Conservation (phyloP, 495 filamentous ascomycete species). For the Hypoxylon lienhwacheense region DNA sequence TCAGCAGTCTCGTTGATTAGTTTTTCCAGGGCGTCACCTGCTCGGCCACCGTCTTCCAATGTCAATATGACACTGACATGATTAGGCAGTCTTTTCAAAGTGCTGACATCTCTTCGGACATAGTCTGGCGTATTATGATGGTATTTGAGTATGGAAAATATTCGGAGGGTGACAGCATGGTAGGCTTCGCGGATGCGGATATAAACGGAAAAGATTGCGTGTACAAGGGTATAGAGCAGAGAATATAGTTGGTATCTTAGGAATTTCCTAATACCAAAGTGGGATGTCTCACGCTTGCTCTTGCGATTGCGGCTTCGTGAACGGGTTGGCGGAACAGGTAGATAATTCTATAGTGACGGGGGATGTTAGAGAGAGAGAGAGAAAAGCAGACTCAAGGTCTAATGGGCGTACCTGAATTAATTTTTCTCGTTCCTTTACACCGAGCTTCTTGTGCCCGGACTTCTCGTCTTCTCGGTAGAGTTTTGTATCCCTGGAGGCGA, state of each 20-base stretch:
- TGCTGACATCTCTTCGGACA: constrained; percentile 83
- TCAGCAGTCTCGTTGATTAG: constrained; percentile 89
- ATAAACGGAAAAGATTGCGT: constrained; percentile 83
- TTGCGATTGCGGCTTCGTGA: constrained; percentile 34
- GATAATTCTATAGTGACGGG: constrained; percentile 59
- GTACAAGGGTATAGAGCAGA: constrained; percentile 70
- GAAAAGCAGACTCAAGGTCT: constrained; percentile 8
- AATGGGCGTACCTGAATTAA: constrained; percentile 56
- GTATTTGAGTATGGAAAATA: constrained; percentile 81
- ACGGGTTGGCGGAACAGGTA: constrained; percentile 60
- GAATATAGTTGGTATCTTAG: constrained; percentile 66
- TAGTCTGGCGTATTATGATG: constrained; percentile 92
- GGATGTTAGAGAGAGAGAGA: constrained; percentile 29
- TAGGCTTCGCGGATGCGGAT: constrained; percentile 77
- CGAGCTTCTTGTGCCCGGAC: constrained; percentile 60
- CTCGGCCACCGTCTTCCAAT: constrained; percentile 66
- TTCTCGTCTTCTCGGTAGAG: constrained; percentile 67
- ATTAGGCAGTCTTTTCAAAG: constrained; percentile 68
- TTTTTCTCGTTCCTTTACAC: constrained; percentile 66
- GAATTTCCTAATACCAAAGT: constrained; percentile 66
- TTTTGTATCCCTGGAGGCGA: constrained; percentile 56
- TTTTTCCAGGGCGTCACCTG: constrained; percentile 69
- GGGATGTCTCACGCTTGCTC: constrained; percentile 38
- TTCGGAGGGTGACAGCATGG: constrained; percentile 70
- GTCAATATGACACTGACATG: constrained; percentile 88